Evolutionary conservation across 495 filamentous ascomycete species (phyloP), one percentile per base, ranked within the genome.

Genomic region (Lophiostoma macrostomum): DNA sequence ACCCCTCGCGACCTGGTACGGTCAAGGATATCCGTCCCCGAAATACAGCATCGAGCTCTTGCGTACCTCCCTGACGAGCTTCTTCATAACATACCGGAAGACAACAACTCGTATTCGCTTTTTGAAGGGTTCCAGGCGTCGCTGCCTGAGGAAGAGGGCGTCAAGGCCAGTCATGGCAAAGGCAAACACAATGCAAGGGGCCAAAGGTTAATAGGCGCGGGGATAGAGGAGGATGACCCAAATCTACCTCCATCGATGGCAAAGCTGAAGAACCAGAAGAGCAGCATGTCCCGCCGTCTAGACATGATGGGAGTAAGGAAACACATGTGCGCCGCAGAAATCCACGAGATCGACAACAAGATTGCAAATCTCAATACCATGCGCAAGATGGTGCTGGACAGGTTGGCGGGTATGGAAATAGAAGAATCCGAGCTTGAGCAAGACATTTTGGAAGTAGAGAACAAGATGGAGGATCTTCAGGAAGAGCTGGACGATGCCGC

Each of bases 121-220:
- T 96, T 99, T 68, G 86, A 99, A 71, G 93, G 94, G 56, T 99
- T 99, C 64, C 82, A 95, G 71, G 94, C 91, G 25, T 87, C 84
- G 43, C 72, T 95, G 50, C 90, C 91, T 24, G 89, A 96, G 46
- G 76, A 83, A 39, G 76, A 80, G 34, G 71, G 76, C 31, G 79
- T 83, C 28, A 76, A 77, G 48, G 84, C 84, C 68, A 82, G 81
- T 65, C 86, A 90, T 70, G 75, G 81, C 50, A 76, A 86, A 64
- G 75, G 81, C 50, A 76, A 86, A 64, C 80, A 79, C 24, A 73
- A 74, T 22, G 85, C 86, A n/a, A 83, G 86, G 54, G 82, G 83
- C 6, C 79, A 83, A 55, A 88, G 87, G 65, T 64, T 90, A 41
- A 69, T 96, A 28, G 86, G 85, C 50, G 85, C 86, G 30, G 71